A percentile compares a stretch with the other conserved stretches of the same genome.
phyloP scores from a whole-genome alignment of 2,329 filamentous ascomycete species.

The Ophiosphaerella korrae region DNA sequence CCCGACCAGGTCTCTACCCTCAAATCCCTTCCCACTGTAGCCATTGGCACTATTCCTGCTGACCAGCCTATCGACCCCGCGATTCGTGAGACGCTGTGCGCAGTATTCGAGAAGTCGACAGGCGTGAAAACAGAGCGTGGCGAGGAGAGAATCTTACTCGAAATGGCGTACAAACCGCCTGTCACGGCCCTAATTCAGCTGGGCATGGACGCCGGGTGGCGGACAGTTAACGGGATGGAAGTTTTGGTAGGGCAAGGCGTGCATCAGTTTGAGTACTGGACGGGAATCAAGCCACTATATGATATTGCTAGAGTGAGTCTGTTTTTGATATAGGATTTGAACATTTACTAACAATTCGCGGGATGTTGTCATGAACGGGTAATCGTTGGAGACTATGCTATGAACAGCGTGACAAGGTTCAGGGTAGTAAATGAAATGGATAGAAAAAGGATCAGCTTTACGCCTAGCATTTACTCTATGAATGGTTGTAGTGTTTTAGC shows the following conservation, averaged over 20 bases:
- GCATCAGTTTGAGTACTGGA: slow-evolving; percentile 89
- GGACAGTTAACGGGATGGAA: slow-evolving; percentile 83
- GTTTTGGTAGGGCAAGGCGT: slow-evolving; percentile 84
- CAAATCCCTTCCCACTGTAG: slow-evolving; percentile 66
- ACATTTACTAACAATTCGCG: slow-evolving; percentile 8
- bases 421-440: background rate
- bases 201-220: slow-evolving; percentile 79
- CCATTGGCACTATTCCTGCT: slow-evolving; percentile 89
- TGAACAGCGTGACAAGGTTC: background rate
- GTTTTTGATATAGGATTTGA: background rate
- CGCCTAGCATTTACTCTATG: too few species aligned
- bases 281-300: slow-evolving; percentile 76
- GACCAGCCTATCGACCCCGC: slow-evolving; percentile 78
- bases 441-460: too few species aligned
- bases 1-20: slow-evolving; percentile 54
- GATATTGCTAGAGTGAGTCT: slow-evolving; percentile 65
- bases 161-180: slow-evolving; percentile 95
- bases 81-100: slow-evolving; percentile 68
- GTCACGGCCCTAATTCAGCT: slow-evolving; percentile 85
- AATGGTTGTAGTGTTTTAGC: too few species aligned
- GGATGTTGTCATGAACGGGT: slow-evolving; percentile 24
- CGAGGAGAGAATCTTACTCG: slow-evolving; percentile 67
- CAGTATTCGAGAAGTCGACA: slow-evolving; percentile 53
- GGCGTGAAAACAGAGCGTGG: slow-evolving; percentile 17
- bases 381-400: background rate